Conservation (phyloP, 179 eudicot genomes). For the Silene coronaria region DNA sequence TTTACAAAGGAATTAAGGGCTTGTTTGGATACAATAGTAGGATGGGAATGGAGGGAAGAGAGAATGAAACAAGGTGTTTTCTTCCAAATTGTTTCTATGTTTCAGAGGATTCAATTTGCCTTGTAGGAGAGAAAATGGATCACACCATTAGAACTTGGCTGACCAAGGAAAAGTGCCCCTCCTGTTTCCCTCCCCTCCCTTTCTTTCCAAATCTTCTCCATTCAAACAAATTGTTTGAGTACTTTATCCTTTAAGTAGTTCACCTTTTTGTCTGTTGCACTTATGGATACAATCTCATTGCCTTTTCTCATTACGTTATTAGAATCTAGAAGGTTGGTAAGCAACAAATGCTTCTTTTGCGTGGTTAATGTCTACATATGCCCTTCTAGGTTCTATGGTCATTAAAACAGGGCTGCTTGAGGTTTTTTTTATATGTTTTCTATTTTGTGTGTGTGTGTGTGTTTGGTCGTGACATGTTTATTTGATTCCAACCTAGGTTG, state of each 20-base stretch:
- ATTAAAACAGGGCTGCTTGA: constrained; percentile 6
- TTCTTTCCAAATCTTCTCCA: background rate
- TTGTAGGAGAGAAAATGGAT: too few relatives aligned
- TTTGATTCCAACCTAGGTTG: constrained; percentile 40
- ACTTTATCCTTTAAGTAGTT: background rate
- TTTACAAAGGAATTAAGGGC: background rate
- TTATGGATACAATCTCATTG: background rate
- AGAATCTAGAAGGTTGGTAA: background rate
- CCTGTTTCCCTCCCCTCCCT: background rate
- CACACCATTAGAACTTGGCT: too few relatives aligned
- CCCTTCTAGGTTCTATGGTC: background rate
- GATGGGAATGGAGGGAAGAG: background rate
- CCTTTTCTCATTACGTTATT: background rate
- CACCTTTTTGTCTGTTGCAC: background rate
- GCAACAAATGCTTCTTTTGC: constrained; percentile 3
- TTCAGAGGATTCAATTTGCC: too few relatives aligned
- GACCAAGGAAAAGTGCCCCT: background rate
- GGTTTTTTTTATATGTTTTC: background rate
- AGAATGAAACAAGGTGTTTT: too few relatives aligned
- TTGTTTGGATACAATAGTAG: background rate
- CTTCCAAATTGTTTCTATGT: too few relatives aligned
- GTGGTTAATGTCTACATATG: constrained; percentile 8
- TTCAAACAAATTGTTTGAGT: background rate
- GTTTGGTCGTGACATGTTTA: constrained; percentile 5
- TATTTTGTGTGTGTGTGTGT: too few relatives aligned